Percentiles rank a stretch among this genome's conserved stretches.
phyloP scores from a whole-genome alignment of 106 monocot genomes.

The Dioscorea dumetorum region DNA sequence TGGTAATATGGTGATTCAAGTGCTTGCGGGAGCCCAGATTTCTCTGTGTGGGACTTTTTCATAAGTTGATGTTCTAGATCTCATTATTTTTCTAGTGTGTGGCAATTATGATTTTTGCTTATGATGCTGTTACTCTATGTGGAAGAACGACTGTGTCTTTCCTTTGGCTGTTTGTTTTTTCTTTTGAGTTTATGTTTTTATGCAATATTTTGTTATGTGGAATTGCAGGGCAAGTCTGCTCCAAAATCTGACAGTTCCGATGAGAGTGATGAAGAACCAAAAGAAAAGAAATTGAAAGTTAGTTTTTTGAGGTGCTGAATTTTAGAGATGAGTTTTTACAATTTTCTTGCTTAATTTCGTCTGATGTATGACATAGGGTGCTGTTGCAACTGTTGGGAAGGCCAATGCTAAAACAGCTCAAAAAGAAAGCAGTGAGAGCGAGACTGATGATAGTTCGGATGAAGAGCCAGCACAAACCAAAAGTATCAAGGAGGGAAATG shows the following conservation, averaged over 20 bases:
- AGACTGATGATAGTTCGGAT: conserved; percentile 52
- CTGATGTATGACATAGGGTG: conserved; percentile 3
- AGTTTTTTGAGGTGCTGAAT: conserved; percentile 1
- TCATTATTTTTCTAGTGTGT: too few species aligned
- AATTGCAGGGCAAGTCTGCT: neutral
- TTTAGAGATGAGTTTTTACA: neutral
- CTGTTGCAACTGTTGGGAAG: conserved; percentile 22
- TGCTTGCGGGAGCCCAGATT: too few species aligned
- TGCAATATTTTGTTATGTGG: too few species aligned
- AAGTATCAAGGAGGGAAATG: conserved; percentile 12
- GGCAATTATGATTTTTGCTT: too few species aligned
- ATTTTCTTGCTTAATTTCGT: neutral
- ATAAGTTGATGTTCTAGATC: too few species aligned
- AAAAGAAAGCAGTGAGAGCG: conserved; percentile 30
- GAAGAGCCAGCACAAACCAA: conserved; percentile 23
- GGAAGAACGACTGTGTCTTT: too few species aligned
- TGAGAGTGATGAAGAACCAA: conserved; percentile 51
- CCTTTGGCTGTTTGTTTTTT: too few species aligned
- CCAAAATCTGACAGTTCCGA: conserved; percentile 25
- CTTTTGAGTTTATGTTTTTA: too few species aligned
- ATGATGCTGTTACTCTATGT: too few species aligned
- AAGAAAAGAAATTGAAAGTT: conserved; percentile 40
- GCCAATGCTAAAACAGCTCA: conserved; percentile 20
- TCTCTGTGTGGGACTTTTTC: too few species aligned
- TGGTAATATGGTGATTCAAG: too few species aligned